Base-by-base conservation (phyloP, 2,329 filamentous ascomycete genomes). In the Beauveria brongniartii region DNA sequence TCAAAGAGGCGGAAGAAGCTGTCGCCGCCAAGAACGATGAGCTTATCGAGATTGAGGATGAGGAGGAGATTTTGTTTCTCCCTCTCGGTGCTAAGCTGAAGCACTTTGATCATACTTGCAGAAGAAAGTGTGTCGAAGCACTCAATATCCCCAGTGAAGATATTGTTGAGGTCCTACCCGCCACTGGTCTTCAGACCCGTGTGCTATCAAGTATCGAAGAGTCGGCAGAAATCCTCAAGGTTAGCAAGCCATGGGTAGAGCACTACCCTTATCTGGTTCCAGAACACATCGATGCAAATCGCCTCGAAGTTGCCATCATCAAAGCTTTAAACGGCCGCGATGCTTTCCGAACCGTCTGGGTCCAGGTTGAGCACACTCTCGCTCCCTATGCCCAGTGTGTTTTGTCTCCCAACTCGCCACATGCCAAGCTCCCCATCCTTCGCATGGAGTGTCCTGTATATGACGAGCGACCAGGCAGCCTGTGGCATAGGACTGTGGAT, bases 321-420 rank as follows among this genome's bases (percentile, higher is more conserved):
- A 41, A 40, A 20, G 59, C 60, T 8, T 51, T 64, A 14, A 43
- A 53, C 16, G 51, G 58, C 10, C 56, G 59, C 30, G 63, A 64
- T 22, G 63, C 57, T 14, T 64, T 63, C 50, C 63, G 63, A 28
- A 59, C 63, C 16, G 63, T 64, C 14, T 64, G 61, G 43, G 61
- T 63, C 8, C 58, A 48, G 16, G 51, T 61, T n/a, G 50, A 58
- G 20, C 63, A 64, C 37, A 61, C 63, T n/a, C 53, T 64, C 9
- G 61, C 63, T 2, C 57, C 61, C 2, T 64, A 54, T 34, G 61
- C 63, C 4, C 61, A 63, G 55, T 63, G 61, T n/a, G 59, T 64
- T 7, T 46, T 64, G 3, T 53, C 54, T 12, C 50, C 51, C n/a
- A 26, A 26, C 26, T 55, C 55, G 16, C 48, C 54, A 10, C 60